phyloP scores from a whole-genome alignment of 352 stramenopile species.

The Phytophthora kernoviae region DNA sequence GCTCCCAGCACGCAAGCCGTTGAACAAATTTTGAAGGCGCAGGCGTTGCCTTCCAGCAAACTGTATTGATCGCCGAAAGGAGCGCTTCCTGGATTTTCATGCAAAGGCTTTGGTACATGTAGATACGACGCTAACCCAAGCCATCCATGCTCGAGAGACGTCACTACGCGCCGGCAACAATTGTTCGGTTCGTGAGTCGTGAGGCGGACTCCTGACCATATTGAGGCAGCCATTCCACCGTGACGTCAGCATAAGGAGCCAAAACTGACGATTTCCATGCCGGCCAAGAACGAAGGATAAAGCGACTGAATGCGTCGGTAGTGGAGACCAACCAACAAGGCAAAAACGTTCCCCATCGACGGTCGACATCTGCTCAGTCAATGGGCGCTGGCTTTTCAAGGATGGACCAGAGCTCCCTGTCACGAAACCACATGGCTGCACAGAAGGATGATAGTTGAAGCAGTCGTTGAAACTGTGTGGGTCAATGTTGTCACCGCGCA shows the following conservation, averaged over 20 bases:
- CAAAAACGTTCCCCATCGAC: conserved; percentile 7
- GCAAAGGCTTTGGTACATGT: background rate
- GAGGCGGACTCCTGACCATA: no score
- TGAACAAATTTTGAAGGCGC: conserved; percentile 26
- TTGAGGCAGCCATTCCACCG: conserved; percentile 8
- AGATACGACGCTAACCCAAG: no score
- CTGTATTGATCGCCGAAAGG: conserved; percentile 29
- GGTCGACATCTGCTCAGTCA: conserved; percentile 26
- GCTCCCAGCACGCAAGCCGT: conserved; percentile 13
- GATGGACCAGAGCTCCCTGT: background rate
- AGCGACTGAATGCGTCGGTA: conserved; percentile 13
- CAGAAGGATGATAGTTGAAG: conserved; percentile 8
- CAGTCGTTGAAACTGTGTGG: conserved; percentile 4
- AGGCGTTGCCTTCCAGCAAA: conserved; percentile 9
- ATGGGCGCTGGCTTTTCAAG: conserved; percentile 25
- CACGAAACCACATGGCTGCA: background rate
- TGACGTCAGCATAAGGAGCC: conserved; percentile 6
- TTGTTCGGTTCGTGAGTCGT: background rate
- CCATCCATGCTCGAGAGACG: no score
- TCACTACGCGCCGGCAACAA: background rate
- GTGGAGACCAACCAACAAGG: conserved; percentile 11
- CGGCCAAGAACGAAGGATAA: conserved; percentile 1
- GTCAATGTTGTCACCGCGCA: background rate
- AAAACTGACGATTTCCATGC: conserved; percentile 23
- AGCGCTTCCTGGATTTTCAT: conserved; percentile 31